Conservation (phyloP, 768 basidiomycete genomes). For the Phanerochaete sordida region DNA sequence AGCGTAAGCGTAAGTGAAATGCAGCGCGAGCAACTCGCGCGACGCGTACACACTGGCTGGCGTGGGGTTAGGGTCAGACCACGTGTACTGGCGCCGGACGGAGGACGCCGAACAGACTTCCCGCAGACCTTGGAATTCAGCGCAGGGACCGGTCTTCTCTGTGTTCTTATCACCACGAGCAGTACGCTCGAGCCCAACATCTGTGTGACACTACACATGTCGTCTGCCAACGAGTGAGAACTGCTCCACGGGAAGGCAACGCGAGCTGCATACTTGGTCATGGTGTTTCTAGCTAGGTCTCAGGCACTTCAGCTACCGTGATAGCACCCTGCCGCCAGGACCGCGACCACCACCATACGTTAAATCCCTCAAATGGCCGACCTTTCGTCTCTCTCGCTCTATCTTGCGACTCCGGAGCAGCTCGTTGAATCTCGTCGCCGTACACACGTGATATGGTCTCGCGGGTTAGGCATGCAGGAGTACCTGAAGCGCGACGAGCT, state of each 20-base stretch:
- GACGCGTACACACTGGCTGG: constrained; percentile 9
- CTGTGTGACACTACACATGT: too few relatives aligned
- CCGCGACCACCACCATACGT: neutral
- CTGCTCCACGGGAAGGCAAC: too few relatives aligned
- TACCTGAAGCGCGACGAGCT: constrained; percentile 40
- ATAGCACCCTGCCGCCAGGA: too few relatives aligned
- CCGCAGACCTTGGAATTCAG: too few relatives aligned
- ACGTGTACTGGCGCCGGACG: neutral
- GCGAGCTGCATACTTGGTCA: too few relatives aligned
- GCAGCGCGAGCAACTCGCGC: constrained; percentile 5
- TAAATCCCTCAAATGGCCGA: neutral
- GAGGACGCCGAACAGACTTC: too few relatives aligned
- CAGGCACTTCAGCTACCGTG: too few relatives aligned
- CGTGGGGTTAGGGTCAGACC: neutral
- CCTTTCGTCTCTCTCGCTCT: constrained; percentile 32
- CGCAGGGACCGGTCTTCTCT: too few relatives aligned
- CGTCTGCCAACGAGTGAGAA: too few relatives aligned
- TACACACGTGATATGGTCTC: constrained; percentile 41
- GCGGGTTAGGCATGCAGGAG: constrained; percentile 38
- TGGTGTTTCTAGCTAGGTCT: too few relatives aligned
- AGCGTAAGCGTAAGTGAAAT: constrained; percentile 11
- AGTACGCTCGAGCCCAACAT: too few relatives aligned
- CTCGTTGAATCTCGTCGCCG: constrained; percentile 36
- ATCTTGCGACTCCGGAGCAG: constrained; percentile 47
- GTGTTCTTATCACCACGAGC: too few relatives aligned